Base-by-base conservation (phyloP, 2,329 filamentous ascomycete genomes). In the Amauroascus verrucosus region DNA sequence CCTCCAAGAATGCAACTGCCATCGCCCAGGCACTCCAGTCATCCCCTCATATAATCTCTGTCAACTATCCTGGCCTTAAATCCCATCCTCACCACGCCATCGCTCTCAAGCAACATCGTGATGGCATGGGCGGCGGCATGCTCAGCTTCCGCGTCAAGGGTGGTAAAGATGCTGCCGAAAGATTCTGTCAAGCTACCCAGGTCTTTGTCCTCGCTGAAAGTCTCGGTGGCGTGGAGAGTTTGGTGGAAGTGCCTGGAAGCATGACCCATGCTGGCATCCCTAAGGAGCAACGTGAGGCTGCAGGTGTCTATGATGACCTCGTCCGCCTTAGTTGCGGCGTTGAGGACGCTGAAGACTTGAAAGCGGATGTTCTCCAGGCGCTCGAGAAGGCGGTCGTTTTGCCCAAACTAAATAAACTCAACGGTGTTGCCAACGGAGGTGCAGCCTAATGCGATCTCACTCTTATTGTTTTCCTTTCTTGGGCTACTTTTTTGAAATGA, bases 241-340 rank as follows among this genome's bases (percentile, higher is more conserved):
- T 98, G 57, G 84, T 90, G 62, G 93, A 98, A 73, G 81, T 98
- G 2, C 93, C 93, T 20, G 87, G 86, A 63, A 87, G 83, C 72
- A 98, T 98, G 93, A 98, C 93, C 16, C 93, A 98, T 70, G 87
- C 89, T 22, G 93, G 91, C 55, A 98, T 98, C 60, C 93, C 93
- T 48, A 82, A 80, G 67, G 89, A 89, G 57, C 83, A 95, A 75
- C 79, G 93, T 54, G 93, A 98, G 77, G 85, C 84, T 2, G 89
- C 93, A 0, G 93, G 93, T 57, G 89, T 98, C 30, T 97, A 84
- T 65, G 93, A 98, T 66, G 93, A 98, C 69, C 79, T 98, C 6
- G 87, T 98, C 28, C 81, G 93, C 60, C 77, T 98, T 56, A 95
- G 88, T 77, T 96, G 89, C 67, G 93, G 93, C 64, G 82, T 98